Conservation (phyloP, 2,329 filamentous ascomycete species). For the Plenodomus lindquistii region DNA sequence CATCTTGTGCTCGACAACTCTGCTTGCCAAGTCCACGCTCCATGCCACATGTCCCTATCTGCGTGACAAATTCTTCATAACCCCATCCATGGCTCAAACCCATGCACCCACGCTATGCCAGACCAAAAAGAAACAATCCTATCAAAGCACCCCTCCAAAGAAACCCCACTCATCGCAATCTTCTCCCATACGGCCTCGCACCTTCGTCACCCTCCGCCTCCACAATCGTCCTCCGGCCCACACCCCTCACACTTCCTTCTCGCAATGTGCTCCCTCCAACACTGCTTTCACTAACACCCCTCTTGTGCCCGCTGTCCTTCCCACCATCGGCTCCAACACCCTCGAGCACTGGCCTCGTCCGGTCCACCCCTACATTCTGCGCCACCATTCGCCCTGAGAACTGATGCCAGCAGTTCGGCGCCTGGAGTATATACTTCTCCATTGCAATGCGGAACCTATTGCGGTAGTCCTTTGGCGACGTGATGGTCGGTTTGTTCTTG, state of each 20-base stretch:
- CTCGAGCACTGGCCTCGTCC: constrained; percentile 17
- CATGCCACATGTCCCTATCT: no score
- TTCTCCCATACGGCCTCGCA: neutral
- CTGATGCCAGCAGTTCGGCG: constrained; percentile 76
- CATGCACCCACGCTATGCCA: neutral
- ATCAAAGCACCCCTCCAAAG: no score
- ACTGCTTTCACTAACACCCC: constrained; percentile 22
- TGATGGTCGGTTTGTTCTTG: constrained; percentile 86
- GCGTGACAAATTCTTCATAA: neutral
- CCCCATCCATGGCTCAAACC: neutral
- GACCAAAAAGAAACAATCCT: no score
- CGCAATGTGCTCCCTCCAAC: constrained; percentile 2
- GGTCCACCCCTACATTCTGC: constrained; percentile 3
- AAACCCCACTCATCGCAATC: neutral
- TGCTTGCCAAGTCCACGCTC: no score
- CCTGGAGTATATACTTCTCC: constrained; percentile 81
- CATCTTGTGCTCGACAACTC: no score
- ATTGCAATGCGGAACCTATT: constrained; percentile 94
- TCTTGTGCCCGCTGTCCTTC: constrained; percentile 11
- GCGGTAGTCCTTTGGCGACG: constrained; percentile 96
- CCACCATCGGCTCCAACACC: constrained; percentile 6
- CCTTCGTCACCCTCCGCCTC: neutral
- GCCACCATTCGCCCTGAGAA: constrained; percentile 49
- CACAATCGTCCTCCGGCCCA: constrained; percentile 1
- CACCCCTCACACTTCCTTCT: constrained; percentile 2